Percentiles rank a stretch among this genome's conserved stretches.
Evolutionary conservation across 2,329 filamentous ascomycete genomes (phyloP).

Genomic region (Tothia fuscella): DNA sequence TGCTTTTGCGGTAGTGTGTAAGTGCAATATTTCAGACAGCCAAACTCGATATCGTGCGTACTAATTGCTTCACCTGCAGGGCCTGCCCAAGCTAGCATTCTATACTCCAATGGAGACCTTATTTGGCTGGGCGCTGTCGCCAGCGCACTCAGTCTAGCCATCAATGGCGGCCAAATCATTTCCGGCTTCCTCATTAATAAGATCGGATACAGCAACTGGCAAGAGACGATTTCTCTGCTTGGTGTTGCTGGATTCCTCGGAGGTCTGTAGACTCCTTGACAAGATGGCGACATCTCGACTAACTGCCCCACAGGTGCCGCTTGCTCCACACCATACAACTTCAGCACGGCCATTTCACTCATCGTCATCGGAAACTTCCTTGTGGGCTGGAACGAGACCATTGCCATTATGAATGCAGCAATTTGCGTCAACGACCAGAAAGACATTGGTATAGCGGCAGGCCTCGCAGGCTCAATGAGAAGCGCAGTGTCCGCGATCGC

Average conservation of each 20-base stretch:
- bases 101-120: slow-evolving; percentile 16
- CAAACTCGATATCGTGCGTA: no score
- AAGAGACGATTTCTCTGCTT: slow-evolving; percentile 17
- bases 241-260: no score
- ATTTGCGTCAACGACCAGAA: slow-evolving; percentile 26
- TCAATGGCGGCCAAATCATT: slow-evolving; percentile 19
- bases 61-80: no score
- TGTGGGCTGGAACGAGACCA: slow-evolving; percentile 21
- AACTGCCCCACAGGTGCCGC: no score
- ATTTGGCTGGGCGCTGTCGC: slow-evolving; percentile 15
- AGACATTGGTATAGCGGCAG: slow-evolving; percentile 31
- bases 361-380: slow-evolving; percentile 18
- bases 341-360: slow-evolving; percentile 13
- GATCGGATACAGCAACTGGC: no score
- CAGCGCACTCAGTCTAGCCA: slow-evolving; percentile 15
- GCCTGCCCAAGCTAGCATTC: no score
- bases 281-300: slow-evolving; percentile 5
- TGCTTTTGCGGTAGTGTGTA: slow-evolving; percentile 21
- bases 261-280: slow-evolving; percentile 16
- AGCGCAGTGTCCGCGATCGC: slow-evolving; percentile 29
- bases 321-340: slow-evolving; percentile 15
- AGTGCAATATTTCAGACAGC: slow-evolving; percentile 19
- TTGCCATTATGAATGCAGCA: slow-evolving; percentile 18
- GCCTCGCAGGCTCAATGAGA: slow-evolving; percentile 29
- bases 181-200: slow-evolving; percentile 15